Evolutionary conservation across 1,139 yeast species (phyloP), one percentile per base, ranked within the genome.

Genomic region (Kodamaea anthophila): DNA sequence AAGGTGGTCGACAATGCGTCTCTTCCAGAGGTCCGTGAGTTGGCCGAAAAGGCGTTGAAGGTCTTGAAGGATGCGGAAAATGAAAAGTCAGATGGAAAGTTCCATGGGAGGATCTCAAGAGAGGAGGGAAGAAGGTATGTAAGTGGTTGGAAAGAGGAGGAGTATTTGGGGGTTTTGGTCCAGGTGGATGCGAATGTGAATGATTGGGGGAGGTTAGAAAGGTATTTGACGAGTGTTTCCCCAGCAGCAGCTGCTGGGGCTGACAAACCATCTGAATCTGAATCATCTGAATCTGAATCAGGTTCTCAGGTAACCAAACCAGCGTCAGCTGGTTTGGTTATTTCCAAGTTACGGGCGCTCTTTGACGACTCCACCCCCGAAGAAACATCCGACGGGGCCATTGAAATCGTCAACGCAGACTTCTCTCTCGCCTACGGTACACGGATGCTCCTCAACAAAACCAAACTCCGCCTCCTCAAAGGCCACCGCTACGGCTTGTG

Each of bases 401-500:
- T 86, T 41, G 94, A 83, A 51, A 81, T 91, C 51, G 96, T 88
- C 43, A 87, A 91, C 56, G 81, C 97, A 21, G 93, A 85, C 53
- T 91, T 91, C 58, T 91, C 97, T 0, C 69, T 91, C 43, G 98
- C 98, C 21, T 91, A 91, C 54, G 98, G 98, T 60, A 84, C 96
- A 23, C 80, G 97, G 62, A 91, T 91, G 96, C 73, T 91, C 47
- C 68, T 91, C 48, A 91, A 88, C 71, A 88, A 91, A 62, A 88
- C 98, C 33, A 81, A 71, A 40, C 65, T 91, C 53, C 74, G 95
- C 51, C 71, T 91, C 38, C 68, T 84, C 49, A 87, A 88, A 65
- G 98, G 98, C 46, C 96, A 85, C 60, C 77, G 98, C 58, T 91
- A 91, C 53, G 98, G 98, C 65, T 74, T 91, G 41, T 87, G 96